Conservation (phyloP, 108 stramenopile species). For the Conticribra weissflogii region DNA sequence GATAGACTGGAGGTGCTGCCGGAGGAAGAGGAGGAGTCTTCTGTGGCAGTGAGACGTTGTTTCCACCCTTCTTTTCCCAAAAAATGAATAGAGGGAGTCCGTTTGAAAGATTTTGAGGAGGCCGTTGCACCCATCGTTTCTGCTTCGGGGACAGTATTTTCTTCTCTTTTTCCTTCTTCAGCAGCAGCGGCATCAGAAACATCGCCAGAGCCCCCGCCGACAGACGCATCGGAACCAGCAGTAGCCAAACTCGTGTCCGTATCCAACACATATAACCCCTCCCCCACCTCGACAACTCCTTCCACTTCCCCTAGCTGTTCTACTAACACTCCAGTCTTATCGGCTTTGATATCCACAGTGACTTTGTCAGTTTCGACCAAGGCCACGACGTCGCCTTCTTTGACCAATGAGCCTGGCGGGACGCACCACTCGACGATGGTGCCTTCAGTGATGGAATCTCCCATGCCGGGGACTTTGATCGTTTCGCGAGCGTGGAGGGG, state of each 20-base stretch:
- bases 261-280: constrained; percentile 77
- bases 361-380: constrained; percentile 94
- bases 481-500: constrained; percentile 53
- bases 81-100: constrained; percentile 89
- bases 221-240: constrained; percentile 22
- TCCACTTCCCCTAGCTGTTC: constrained; percentile 78
- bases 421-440: constrained; percentile 90
- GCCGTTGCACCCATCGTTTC: constrained; percentile 25
- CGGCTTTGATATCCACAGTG: constrained; percentile 92
- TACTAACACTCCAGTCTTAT: constrained; percentile 74
- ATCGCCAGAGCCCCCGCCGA: constrained; percentile 2
- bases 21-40: constrained; percentile 10
- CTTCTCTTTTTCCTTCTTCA: constrained; percentile 10
- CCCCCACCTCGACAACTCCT: constrained; percentile 85
- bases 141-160: constrained; percentile 14
- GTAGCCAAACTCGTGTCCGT: constrained; percentile 64
- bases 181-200: constrained; percentile 22
- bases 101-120: constrained; percentile 7
- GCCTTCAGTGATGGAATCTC: constrained; percentile 75
- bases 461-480: constrained; percentile 83
- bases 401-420: constrained; percentile 69
- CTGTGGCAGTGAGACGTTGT: constrained; percentile 15
- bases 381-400: constrained; percentile 86
- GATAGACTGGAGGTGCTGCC: constrained; percentile 7
- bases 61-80: constrained; percentile 90